Evolutionary conservation across 352 stramenopile species (phyloP), one percentile per base, ranked within the genome.

Genomic region (Pythium phragmiticola): DNA sequence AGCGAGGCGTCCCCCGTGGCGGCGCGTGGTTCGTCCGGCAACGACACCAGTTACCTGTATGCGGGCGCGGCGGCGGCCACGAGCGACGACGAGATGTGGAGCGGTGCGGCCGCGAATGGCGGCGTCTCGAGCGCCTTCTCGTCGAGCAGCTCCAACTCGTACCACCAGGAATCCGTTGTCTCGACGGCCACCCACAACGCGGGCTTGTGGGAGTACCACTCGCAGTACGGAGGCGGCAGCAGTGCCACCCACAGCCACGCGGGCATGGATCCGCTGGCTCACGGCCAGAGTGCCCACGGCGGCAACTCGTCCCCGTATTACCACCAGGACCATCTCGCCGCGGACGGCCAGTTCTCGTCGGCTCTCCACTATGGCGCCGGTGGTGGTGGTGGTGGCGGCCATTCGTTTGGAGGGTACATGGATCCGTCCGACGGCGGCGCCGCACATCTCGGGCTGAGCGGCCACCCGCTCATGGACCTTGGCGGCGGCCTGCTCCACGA

Each of bases 81-180:
- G 9, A 46, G 33, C 17, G 65, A 71, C 36, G 65, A 71, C 37
- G 65, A 71, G 34, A 55, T 71, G 3, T 71, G 65, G 65, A 66
- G 46, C 41, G 51, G 49, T 19, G 33, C 53, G 34, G 34, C 34
- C 45, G 19, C 46, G 46, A 51, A 7, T 23, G 19, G 19, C 23
- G 57, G 30, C 3, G 63, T 70, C 4, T 70, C 63, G 8, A 65
- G 57, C 19, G 57, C 63, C 0, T 70, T 70, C 63, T 50, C 63
- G 4, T 28, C 50, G 8, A 49, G 34, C 19, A 39, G 36, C 33
- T 41, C 63, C 2, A 52, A 37, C 6, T 59, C 63, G 17, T 70
- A 70, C 50, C 56, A 61, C 26, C 63, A 70, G 51, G 63, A 70
- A 33, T 59, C 63, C 6, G 63, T 69, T 3, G 34, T 39, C 34